Base-by-base conservation (phyloP, 2,329 filamentous ascomycete genomes). In the Nemania abortiva region DNA sequence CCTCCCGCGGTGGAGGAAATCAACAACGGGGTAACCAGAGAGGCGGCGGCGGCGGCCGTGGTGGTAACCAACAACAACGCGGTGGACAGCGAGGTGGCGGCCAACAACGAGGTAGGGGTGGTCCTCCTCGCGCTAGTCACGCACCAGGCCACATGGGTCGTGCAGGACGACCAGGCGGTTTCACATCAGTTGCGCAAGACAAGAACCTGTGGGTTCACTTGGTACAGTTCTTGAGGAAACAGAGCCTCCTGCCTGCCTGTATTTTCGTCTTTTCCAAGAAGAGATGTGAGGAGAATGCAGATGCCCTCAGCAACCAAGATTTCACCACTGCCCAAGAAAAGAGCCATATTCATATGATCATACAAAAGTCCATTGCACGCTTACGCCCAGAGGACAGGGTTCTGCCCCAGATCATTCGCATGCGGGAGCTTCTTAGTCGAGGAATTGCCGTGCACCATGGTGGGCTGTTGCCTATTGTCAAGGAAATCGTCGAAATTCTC, bases 241-340 rank as follows among this genome's bases (percentile, higher is more conserved):
- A 94, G 61, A 93, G 89, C 57, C 86, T 99, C 3, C 87, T 99
- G 3, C 96, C 96, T 0, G 94, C 92, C 9, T 98, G 95, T 79
- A 97, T 99, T 73, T 99, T 99, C 78, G 95, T 99, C 65, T 99
- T 99, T 81, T 99, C 96, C 2, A 99, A 98, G 83, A 97, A 96
- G 81, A 87, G 96, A 61, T 98, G 96, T 76, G 96, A 99, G 80
- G 94, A 98, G 78, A 99, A 98, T 79, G 96, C 96, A 0, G 94
- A 98, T 78, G 95, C 96, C 0, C 85, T 99, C 24, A 95, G 93
- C 70, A 98, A 98, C 77, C 91, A 97, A 73, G 96, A 99, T 77
- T 98, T 97, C 77, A 97, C 92, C 78, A 98, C 92, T 6, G 94
- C 95, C 0, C 88, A 91, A 2, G 96, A 99, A 82, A 98, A 98